Evolutionary conservation across 768 basidiomycete species (phyloP), one percentile per base, ranked within the genome.

Genomic region (Lactarius pseudohatsudake): DNA sequence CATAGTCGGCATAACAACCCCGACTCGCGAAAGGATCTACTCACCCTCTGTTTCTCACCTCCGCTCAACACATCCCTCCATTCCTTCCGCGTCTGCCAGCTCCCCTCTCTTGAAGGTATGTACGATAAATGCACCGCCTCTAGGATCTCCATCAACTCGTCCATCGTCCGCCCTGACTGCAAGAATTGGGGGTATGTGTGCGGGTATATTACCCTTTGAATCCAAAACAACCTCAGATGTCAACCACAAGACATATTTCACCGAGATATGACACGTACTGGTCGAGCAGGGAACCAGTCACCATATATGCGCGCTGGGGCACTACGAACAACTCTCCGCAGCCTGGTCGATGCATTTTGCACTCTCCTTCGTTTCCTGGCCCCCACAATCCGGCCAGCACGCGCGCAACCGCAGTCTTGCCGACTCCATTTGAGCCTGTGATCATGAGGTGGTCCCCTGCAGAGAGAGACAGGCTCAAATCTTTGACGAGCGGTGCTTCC

Each of bases 31-130:
- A 10, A 18, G 16, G 16, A 57, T 43, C 47, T 8, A 73, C 85
- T 45, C 66, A 91, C 89, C 73, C 96, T 78, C 77, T 98, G 96
- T 78, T 97, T 98, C 84, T 98, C 96, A 0, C 96, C 96, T 0
- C 96, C 96, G 71, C 93, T 95, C 72, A 96, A 78, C 55, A 98
- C 93, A 77, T 97, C 94, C 69, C 94, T 85, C 96, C 96, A 98
- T 76, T 98, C 96, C 77, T 97, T 98, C 73, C 89, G 79, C 32
- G 93, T 90, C 66, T 81, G 81, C 87, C 93, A 92, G 0, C 96
- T 95, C 0, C 96, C 96, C 75, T 97, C 96, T 32, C 96, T 79
- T 55, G 84, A 83, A 2, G 93, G 91, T 28, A 98, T 75, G 75
- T 98, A 98, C 20, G 82, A 89, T 68, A 98, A 75, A 76, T 92